Percentiles rank a stretch among this genome's conserved stretches.
These are phyloP conservation scores for barley (Hordeum vulgare) DNA, from an alignment of 176 grass and related monocot species.

Conservation along the genomic window DNA sequence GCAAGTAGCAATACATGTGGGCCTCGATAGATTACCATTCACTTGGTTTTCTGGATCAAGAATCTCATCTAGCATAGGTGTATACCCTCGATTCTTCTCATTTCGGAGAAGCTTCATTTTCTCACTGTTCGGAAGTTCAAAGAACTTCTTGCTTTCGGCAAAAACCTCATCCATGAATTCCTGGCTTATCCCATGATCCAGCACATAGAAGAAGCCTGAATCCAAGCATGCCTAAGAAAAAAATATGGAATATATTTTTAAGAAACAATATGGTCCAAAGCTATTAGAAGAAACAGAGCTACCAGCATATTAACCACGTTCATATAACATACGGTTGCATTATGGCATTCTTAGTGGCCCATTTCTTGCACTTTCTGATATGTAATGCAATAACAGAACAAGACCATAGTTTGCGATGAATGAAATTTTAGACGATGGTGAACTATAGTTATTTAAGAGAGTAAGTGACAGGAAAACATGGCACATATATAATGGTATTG, in stretches of 20 bases:
- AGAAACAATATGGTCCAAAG: background rate
- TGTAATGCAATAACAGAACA: background rate
- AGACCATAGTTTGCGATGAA: background rate
- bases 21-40: conserved; percentile 39
- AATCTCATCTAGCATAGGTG: conserved; percentile 75
- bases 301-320: background rate
- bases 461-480: background rate
- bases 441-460: background rate
- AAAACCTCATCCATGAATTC: conserved; percentile 89
- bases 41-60: conserved; percentile 91
- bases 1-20: background rate
- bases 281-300: background rate
- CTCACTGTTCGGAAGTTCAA: conserved; percentile 63
- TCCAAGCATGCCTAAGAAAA: conserved; percentile 78
- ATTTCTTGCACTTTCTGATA: background rate
- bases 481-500: background rate
- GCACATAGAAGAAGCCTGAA: conserved; percentile 95
- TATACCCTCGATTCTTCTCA: conserved; percentile 89
- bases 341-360: background rate
- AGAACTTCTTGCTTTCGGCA: conserved; percentile 78
- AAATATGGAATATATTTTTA: background rate
- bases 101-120: conserved; percentile 85
- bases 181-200: conserved; percentile 84
- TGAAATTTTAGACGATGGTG: background rate
- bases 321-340: background rate